Evolutionary conservation across 805 yeast genomes (phyloP).

Genomic region (Lachancea lanzarotensis): DNA sequence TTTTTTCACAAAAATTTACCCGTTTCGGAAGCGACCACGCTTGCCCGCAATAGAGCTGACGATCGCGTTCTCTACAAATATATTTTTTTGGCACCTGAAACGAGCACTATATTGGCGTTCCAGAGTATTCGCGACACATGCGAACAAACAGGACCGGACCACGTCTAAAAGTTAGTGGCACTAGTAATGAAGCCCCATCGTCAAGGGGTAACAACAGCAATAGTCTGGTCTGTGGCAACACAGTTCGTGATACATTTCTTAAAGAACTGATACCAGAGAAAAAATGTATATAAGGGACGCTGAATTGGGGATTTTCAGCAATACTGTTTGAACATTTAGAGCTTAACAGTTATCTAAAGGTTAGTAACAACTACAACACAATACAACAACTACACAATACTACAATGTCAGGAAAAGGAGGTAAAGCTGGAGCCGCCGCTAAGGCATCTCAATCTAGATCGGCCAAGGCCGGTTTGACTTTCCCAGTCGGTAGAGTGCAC

Average conservation of each 20-base stretch:
- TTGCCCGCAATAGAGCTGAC: constrained; percentile 21
- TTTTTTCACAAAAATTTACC: constrained; percentile 14
- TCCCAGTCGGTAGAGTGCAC: constrained; percentile 99
- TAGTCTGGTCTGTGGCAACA: no score
- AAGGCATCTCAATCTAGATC: constrained; percentile 98
- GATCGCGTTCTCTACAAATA: constrained; percentile 13
- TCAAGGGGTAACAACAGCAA: no score
- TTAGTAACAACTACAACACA: not conserved
- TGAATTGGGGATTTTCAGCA: no score
- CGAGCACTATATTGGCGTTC: constrained; percentile 20
- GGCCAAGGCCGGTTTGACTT: constrained; percentile 95
- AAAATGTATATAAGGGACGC: not conserved
- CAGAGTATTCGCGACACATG: constrained; percentile 25
- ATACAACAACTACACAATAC: not conserved
- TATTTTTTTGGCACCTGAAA: constrained; percentile 17
- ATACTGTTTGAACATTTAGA: no score
- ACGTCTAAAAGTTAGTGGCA: not conserved
- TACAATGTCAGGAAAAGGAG: constrained; percentile 69
- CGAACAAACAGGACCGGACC: constrained; percentile 14
- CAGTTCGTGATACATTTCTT: no score
- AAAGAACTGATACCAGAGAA: no score
- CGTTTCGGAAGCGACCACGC: constrained; percentile 19
- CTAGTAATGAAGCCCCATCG: not conserved
- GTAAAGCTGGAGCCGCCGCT: constrained; percentile 91
- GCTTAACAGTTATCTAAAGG: no score